These are phyloP conservation scores for Citrullus mucosospermus DNA, from an alignment of 306 rosid species.

Conservation along the genomic window DNA sequence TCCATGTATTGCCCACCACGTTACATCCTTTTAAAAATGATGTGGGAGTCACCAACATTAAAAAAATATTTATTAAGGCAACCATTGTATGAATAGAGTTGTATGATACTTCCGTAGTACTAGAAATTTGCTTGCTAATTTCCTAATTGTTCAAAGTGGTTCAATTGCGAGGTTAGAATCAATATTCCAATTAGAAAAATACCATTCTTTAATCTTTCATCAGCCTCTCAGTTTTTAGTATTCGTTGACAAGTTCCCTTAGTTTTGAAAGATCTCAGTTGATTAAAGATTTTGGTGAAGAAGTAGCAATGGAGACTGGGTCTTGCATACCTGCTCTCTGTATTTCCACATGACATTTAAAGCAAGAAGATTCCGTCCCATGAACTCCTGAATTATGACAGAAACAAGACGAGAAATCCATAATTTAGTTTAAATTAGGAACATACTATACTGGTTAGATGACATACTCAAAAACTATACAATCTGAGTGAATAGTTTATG, in stretches of 20 bases:
- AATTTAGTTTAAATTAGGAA: not conserved
- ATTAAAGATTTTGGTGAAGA: not conserved
- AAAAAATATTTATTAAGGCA: too few species aligned
- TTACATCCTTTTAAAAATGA: too few species aligned
- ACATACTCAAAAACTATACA: not conserved
- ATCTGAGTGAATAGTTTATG: not conserved
- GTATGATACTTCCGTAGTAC: too few species aligned
- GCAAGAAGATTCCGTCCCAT: conserved; percentile 94
- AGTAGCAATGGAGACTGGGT: not conserved
- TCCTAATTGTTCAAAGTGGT: not conserved
- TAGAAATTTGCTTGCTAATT: too few species aligned
- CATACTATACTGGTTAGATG: not conserved
- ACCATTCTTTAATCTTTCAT: not conserved
- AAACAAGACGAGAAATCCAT: not conserved
- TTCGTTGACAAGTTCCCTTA: not conserved
- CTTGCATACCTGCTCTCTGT: conserved; percentile 73
- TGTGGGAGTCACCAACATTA: too few species aligned
- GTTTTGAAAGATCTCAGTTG: not conserved
- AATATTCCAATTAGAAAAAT: not conserved
- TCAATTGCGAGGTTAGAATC: not conserved
- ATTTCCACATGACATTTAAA: conserved; percentile 98
- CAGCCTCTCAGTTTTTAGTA: not conserved
- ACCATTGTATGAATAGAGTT: too few species aligned
- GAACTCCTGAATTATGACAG: conserved; percentile 52
- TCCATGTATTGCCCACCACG: too few species aligned